phyloP scores from a whole-genome alignment of 2,329 filamentous ascomycete genomes.

The Apiospora kogelbergensis region DNA sequence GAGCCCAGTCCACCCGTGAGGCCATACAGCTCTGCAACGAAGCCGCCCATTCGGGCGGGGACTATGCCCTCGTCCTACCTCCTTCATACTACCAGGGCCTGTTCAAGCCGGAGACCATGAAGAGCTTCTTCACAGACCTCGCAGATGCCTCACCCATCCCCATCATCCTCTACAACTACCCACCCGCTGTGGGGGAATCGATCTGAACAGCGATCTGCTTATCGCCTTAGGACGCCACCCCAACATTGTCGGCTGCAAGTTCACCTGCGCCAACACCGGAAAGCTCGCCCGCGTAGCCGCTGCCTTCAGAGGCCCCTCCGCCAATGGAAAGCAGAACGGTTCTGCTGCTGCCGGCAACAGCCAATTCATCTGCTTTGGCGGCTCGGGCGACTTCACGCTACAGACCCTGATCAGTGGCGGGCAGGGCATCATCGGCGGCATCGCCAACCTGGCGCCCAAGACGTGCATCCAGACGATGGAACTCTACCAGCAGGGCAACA shows the following conservation, averaged over 20 bases:
- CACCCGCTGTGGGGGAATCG: conserved; percentile 53
- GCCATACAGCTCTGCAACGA: conserved; percentile 64
- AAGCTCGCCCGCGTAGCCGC: conserved; percentile 45
- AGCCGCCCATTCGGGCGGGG: conserved; percentile 62
- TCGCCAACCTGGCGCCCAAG: conserved; percentile 69
- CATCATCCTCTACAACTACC: conserved; percentile 64
- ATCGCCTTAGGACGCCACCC: conserved; percentile 48
- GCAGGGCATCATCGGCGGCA: conserved; percentile 63
- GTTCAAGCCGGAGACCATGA: conserved; percentile 54
- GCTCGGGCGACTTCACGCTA: conserved; percentile 63
- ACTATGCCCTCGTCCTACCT: conserved; percentile 66
- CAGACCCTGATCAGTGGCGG: conserved; percentile 63
- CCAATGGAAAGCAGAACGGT: no score
- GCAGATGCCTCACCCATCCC: conserved; percentile 56
- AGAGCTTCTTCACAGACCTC: conserved; percentile 60
- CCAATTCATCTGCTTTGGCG: conserved; percentile 61
- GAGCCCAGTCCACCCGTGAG: conserved; percentile 65
- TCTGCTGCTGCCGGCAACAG: no score
- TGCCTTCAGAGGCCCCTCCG: background rate
- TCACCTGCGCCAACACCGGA: conserved; percentile 55
- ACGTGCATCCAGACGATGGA: conserved; percentile 61
- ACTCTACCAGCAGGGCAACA: conserved; percentile 59
- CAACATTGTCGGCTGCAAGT: conserved; percentile 60
- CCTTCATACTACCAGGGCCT: conserved; percentile 66
- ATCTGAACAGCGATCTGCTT: conserved; percentile 56